A percentile compares a stretch with the other conserved stretches of the same genome.
Evolutionary conservation across 2,329 filamentous ascomycete genomes (phyloP).

Genomic region (Incumbomyces delicatus): DNA sequence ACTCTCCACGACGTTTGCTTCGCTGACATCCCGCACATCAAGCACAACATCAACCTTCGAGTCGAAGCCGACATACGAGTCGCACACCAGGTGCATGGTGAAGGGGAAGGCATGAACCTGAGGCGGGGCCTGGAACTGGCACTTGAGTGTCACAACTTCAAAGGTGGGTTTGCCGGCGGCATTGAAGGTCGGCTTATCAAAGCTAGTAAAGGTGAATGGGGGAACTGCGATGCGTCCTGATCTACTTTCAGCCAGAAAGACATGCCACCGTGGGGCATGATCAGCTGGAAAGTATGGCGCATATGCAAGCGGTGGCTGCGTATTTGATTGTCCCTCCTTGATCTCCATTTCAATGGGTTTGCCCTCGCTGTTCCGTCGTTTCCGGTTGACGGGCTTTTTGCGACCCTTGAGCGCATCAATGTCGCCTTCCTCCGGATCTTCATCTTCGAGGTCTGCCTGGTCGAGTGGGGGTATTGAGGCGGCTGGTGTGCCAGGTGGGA

Average conservation of each 20-base stretch:
- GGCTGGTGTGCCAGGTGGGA: slow-evolving; percentile 65
- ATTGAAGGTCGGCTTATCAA: slow-evolving; percentile 80
- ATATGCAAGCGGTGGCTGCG: slow-evolving; percentile 75
- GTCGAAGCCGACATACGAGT: slow-evolving; percentile 92
- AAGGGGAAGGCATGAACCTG: slow-evolving; percentile 91
- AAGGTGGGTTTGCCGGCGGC: slow-evolving; percentile 74
- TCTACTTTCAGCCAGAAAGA: slow-evolving; percentile 89
- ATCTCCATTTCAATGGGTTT: slow-evolving; percentile 33
- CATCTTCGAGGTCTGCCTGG: slow-evolving; percentile 73
- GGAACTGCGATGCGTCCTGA: slow-evolving; percentile 94
- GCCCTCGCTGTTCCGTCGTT: slow-evolving; percentile 52
- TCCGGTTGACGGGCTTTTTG: slow-evolving; percentile 53
- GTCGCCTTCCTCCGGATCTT: slow-evolving; percentile 88
- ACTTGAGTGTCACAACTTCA: slow-evolving; percentile 91
- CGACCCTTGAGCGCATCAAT: slow-evolving; percentile 73
- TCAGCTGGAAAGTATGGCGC: slow-evolving; percentile 86
- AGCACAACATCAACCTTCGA: slow-evolving; percentile 84
- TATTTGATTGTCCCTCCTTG: slow-evolving; percentile 48
- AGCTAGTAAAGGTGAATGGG: slow-evolving; percentile 87
- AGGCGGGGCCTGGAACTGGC: slow-evolving; percentile 90
- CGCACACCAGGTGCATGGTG: slow-evolving; percentile 84
- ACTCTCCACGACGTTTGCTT: slow-evolving; percentile 62
- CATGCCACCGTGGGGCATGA: slow-evolving; percentile 82
- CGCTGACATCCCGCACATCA: slow-evolving; percentile 77
- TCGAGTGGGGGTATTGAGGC: slow-evolving; percentile 64